Evolutionary conservation across 805 yeast species (phyloP).

Genomic region (Teunomyces panamensis): DNA sequence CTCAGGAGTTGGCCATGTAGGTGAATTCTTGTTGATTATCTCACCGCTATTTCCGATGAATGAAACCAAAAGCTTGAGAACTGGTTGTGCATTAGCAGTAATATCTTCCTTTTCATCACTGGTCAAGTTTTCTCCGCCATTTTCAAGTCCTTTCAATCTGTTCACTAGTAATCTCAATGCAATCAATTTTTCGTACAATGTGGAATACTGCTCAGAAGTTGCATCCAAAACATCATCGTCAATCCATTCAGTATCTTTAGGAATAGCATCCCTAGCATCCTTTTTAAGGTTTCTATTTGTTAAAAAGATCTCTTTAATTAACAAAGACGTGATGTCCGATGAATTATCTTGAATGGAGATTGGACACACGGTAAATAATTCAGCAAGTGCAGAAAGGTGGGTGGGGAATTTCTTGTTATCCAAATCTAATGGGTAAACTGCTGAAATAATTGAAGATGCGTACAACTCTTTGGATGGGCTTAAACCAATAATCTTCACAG

Average conservation of each 20-base stretch:
- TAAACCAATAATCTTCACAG: slow-evolving; percentile 56
- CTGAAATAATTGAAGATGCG: slow-evolving; percentile 35
- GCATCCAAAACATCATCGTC: slow-evolving; percentile 41
- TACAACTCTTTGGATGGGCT: slow-evolving; percentile 40
- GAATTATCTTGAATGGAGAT: slow-evolving; percentile 49
- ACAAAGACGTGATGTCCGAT: slow-evolving; percentile 53
- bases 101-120: slow-evolving; percentile 30
- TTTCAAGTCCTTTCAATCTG: slow-evolving; percentile 40
- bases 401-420: slow-evolving; percentile 44
- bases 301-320: slow-evolving; percentile 62
- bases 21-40: slow-evolving; percentile 46
- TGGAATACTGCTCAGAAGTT: slow-evolving; percentile 16
- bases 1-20: slow-evolving; percentile 59
- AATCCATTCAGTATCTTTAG: slow-evolving; percentile 42
- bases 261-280: slow-evolving; percentile 21
- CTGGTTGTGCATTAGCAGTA: slow-evolving; percentile 52
- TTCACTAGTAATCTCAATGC: slow-evolving; percentile 59
- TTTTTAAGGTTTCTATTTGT: slow-evolving; percentile 42
- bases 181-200: slow-evolving; percentile 47
- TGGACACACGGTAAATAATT: slow-evolving; percentile 51
- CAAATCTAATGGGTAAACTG: slow-evolving; percentile 50
- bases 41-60: slow-evolving; percentile 79
- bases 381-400: slow-evolving; percentile 58
- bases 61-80: slow-evolving; percentile 63
- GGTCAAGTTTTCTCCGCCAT: slow-evolving; percentile 13